These are phyloP conservation scores for Chlorella variabilis DNA, from an alignment of 163 green algal species.

Conservation along the genomic window DNA sequence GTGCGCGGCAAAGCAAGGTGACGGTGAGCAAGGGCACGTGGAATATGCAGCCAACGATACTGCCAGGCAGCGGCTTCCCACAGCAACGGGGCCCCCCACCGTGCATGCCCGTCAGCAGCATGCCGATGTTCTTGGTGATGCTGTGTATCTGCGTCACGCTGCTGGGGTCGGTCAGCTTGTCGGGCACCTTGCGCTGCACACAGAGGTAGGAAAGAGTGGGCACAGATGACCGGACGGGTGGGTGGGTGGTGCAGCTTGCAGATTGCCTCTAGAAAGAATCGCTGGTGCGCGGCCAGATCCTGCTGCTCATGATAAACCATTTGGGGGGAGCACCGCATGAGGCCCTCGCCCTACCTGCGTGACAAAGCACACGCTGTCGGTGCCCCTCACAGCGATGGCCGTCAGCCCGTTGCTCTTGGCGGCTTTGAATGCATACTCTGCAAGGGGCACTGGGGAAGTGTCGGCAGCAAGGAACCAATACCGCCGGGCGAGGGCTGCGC, in stretches of 20 bases:
- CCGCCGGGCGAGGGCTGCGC: too few relatives aligned
- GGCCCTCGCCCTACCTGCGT: constrained; percentile 72
- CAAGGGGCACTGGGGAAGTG: not conserved
- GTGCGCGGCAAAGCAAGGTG: not conserved
- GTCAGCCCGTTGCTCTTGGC: constrained; percentile 92
- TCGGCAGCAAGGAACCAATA: too few relatives aligned
- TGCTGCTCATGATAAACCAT: too few relatives aligned
- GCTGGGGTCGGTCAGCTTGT: constrained; percentile 96
- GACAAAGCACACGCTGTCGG: constrained; percentile 94
- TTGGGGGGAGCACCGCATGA: too few relatives aligned
- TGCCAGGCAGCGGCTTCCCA: not conserved
- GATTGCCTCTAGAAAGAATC: too few relatives aligned
- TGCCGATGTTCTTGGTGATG: constrained; percentile 55
- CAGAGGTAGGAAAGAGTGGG: not conserved
- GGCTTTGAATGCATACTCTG: constrained; percentile 99
- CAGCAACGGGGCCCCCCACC: constrained; percentile 11
- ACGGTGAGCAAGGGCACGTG: not conserved
- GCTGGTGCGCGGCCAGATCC: too few relatives aligned
- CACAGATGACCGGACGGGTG: too few relatives aligned
- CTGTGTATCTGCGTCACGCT: constrained; percentile 91
- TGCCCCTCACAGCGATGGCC: constrained; percentile 91
- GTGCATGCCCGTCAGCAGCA: constrained; percentile 54
- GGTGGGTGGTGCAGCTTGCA: not conserved
- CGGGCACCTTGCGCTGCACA: constrained; percentile 63
- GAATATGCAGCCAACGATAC: not conserved